Conservation (phyloP, 805 yeast genomes). For the Candida gorgasii region DNA sequence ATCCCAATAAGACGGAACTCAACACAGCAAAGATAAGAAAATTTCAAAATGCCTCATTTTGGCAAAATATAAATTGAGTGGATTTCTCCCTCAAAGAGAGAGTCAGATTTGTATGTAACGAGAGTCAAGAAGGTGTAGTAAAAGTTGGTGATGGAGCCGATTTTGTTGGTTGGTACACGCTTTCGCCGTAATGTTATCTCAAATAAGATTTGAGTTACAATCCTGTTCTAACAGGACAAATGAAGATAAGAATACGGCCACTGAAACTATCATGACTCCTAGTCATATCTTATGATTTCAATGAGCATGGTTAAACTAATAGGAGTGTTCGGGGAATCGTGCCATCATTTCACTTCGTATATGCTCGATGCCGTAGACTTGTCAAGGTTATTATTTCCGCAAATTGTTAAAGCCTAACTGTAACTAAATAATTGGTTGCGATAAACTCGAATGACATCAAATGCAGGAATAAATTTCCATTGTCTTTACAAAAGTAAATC, state of each 20-base stretch:
- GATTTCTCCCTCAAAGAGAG: slow-evolving; percentile 16
- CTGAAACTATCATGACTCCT: no score
- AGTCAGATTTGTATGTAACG: slow-evolving; percentile 18
- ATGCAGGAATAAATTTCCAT: slow-evolving; percentile 1
- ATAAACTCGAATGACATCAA: slow-evolving; percentile 1
- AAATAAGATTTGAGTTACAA: neutral
- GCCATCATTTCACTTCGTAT: no score
- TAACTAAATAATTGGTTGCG: slow-evolving; percentile 3
- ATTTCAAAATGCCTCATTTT: slow-evolving; percentile 9
- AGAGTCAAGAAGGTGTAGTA: slow-evolving; percentile 16
- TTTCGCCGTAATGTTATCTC: slow-evolving; percentile 1
- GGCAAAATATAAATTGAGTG: slow-evolving; percentile 9
- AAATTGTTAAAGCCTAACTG: neutral
- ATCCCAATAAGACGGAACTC: slow-evolving; percentile 1
- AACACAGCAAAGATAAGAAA: slow-evolving; percentile 7
- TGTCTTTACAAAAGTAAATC: slow-evolving; percentile 1
- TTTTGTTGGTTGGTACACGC: neutral
- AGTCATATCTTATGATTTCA: no score
- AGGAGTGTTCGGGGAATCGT: no score
- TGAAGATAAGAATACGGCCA: neutral
- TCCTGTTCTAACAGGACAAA: slow-evolving; percentile 2
- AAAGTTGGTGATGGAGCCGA: neutral
- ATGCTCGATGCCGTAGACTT: neutral
- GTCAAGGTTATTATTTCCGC: neutral
- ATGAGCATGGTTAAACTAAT: no score